Conservation (phyloP, 2,329 filamentous ascomycete species). For the Eurotiales sp. region DNA sequence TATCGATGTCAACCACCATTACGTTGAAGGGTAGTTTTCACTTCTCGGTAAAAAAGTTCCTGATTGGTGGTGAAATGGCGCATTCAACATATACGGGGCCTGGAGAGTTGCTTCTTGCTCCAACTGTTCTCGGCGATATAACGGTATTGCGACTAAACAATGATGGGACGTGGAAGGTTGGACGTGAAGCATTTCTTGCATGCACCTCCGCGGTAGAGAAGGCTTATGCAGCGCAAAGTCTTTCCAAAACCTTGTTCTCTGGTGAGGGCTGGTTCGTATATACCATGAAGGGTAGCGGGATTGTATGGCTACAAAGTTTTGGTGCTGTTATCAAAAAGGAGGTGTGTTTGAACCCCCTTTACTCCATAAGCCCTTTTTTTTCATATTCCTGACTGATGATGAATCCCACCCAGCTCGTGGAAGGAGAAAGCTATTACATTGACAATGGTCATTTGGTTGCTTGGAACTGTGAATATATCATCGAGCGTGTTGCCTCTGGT, state of each 20-base stretch:
- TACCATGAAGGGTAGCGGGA: constrained; percentile 73
- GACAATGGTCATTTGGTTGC: constrained; percentile 92
- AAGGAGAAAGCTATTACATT: constrained; percentile 82
- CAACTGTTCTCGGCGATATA: constrained; percentile 76
- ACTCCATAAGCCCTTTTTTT: background rate
- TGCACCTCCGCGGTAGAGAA: constrained; percentile 83
- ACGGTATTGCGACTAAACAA: constrained; percentile 72
- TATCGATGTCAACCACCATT: constrained; percentile 88
- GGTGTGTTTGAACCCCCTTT: constrained; percentile 50
- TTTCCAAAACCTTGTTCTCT: constrained; percentile 88
- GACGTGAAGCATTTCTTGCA: constrained; percentile 81
- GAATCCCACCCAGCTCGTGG: constrained; percentile 34
- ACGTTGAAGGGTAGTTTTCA: constrained; percentile 78
- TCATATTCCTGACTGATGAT: background rate
- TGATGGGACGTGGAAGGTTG: constrained; percentile 69
- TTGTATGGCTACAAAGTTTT: constrained; percentile 89
- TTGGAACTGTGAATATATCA: constrained; percentile 92
- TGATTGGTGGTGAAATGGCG: constrained; percentile 74
- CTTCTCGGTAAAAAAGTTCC: constrained; percentile 87
- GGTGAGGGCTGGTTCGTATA: constrained; percentile 91
- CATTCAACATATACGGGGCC: constrained; percentile 82
- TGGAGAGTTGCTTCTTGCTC: constrained; percentile 82
- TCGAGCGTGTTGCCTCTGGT: constrained; percentile 85
- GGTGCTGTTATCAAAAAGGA: constrained; percentile 95
- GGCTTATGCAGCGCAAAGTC: constrained; percentile 78